These are phyloP conservation scores for Aphanomyces invadans DNA, from an alignment of 352 stramenopile genomes.

Conservation along the genomic window DNA sequence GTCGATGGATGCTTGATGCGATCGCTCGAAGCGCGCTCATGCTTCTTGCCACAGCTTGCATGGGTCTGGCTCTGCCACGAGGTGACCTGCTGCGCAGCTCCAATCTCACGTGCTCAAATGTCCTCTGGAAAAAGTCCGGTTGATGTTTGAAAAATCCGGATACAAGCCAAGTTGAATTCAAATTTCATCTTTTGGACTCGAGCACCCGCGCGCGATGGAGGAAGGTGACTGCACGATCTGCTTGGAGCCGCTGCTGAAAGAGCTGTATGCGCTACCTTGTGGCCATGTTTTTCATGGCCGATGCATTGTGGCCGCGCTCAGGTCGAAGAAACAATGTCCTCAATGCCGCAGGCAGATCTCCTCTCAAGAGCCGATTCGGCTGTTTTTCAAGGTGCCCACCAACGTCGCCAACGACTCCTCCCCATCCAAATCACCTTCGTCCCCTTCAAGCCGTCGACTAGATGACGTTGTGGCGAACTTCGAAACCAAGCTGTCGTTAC, in stretches of 20 bases:
- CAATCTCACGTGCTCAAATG: no score
- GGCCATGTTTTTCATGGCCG: conserved; percentile 13
- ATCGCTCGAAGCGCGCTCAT: no score
- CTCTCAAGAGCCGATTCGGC: not conserved
- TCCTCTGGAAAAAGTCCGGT: no score
- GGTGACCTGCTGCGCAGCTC: no score
- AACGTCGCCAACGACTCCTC: not conserved
- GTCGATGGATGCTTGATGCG: no score
- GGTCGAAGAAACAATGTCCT: not conserved
- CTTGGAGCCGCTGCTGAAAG: conserved; percentile 7
- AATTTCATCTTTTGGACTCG: not conserved
- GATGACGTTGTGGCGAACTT: not conserved
- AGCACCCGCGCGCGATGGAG: not conserved
- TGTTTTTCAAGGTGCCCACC: conserved; percentile 6
- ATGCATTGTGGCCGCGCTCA: not conserved
- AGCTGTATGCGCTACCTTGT: not conserved
- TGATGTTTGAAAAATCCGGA: no score
- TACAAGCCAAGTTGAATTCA: not conserved
- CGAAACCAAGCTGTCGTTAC: not conserved
- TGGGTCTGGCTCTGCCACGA: no score
- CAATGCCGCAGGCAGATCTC: not conserved
- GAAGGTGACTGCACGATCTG: conserved; percentile 17
- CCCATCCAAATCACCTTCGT: not conserved
- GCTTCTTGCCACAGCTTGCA: no score
- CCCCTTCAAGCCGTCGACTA: not conserved